A percentile compares a stretch with the other conserved stretches of the same genome.
Conservation (phyloP, 2,329 filamentous ascomycete species). For the Sphaerostilbella broomeana region DNA sequence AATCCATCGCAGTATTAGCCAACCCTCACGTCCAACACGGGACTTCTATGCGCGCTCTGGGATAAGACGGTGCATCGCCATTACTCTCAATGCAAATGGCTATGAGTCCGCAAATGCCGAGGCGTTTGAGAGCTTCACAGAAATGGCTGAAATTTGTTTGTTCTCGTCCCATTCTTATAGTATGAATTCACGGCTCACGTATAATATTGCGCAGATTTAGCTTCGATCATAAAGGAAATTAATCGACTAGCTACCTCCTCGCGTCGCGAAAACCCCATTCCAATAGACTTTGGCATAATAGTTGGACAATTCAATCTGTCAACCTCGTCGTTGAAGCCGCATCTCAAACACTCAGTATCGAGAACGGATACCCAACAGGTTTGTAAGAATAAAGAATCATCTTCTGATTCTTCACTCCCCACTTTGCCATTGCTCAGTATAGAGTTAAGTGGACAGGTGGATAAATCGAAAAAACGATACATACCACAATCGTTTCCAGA, state of each 20-base stretch:
- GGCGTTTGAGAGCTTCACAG: constrained; percentile 53
- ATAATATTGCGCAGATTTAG: constrained; percentile 35
- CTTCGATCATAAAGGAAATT: constrained; percentile 42
- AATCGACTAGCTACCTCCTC: constrained; percentile 41
- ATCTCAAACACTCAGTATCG: constrained; percentile 50
- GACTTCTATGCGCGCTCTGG: constrained; percentile 30
- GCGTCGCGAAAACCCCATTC: constrained; percentile 47
- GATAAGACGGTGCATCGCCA: constrained; percentile 48
- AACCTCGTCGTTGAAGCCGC: constrained; percentile 46
- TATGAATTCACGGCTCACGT: constrained; percentile 15
- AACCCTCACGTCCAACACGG: constrained; percentile 22
- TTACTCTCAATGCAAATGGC: constrained; percentile 51
- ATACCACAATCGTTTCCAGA: constrained; percentile 54
- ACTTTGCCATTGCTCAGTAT: constrained; percentile 41
- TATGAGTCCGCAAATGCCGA: constrained; percentile 49
- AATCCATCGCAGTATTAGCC: too few relatives aligned
- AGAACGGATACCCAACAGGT: too few relatives aligned
- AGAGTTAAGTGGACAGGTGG: constrained; percentile 52
- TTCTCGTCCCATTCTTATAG: constrained; percentile 19
- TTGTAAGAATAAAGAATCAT: too few relatives aligned
- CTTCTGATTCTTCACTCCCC: too few relatives aligned
- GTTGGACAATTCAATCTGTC: constrained; percentile 47
- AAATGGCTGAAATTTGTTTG: constrained; percentile 52
- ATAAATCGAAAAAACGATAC: constrained; percentile 49
- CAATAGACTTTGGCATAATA: constrained; percentile 50